These are phyloP conservation scores for Aspergillus mulundensis DNA, from an alignment of 495 filamentous ascomycete genomes.

Conservation along the genomic window DNA sequence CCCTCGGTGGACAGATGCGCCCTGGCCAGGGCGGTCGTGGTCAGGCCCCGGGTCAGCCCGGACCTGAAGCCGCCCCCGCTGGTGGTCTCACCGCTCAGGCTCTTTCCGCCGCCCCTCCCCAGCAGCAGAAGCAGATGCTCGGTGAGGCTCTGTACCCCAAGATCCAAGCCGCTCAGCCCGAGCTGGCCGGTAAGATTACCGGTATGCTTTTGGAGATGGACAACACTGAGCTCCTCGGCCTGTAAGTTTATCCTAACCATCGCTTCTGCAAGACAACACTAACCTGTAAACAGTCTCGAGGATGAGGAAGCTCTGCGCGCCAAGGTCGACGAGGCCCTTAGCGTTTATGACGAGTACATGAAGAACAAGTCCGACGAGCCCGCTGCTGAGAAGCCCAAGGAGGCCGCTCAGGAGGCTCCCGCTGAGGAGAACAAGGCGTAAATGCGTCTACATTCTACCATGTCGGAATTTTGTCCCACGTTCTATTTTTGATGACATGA, in stretches of 20 bases:
- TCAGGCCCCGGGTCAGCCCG: slow-evolving; percentile 36
- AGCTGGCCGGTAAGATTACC: slow-evolving; percentile 97
- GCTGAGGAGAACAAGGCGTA: slow-evolving; percentile 49
- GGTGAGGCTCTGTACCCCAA: slow-evolving; percentile 97
- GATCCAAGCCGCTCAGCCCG: slow-evolving; percentile 88
- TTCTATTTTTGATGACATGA: slow-evolving; percentile 42
- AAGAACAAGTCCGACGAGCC: slow-evolving; percentile 60
- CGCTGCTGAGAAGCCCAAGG: slow-evolving; percentile 40
- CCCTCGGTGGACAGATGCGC: slow-evolving; percentile 48
- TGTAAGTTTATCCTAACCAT: slow-evolving; percentile 64
- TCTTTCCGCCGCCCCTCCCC: slow-evolving; percentile 52
- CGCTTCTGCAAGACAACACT: too few species aligned
- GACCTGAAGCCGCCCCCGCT: slow-evolving; percentile 29
- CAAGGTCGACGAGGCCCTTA: slow-evolving; percentile 96
- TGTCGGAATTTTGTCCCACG: slow-evolving; percentile 35
- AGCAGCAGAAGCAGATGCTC: slow-evolving; percentile 94
- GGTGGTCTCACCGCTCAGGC: slow-evolving; percentile 37
- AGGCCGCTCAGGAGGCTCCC: slow-evolving; percentile 39
- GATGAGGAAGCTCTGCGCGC: slow-evolving; percentile 83
- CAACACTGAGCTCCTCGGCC: slow-evolving; percentile 81
- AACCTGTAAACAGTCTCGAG: slow-evolving; percentile 60
- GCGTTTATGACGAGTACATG: slow-evolving; percentile 96
- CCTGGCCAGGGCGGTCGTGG: slow-evolving; percentile 38
- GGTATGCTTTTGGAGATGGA: slow-evolving; percentile 99
- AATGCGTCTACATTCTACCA: slow-evolving; percentile 14